Percentiles rank a stretch among this genome's conserved stretches.
These are phyloP conservation scores for Fraxinus angustifolia DNA, from an alignment of 305 asterid genomes.

Conservation along the genomic window DNA sequence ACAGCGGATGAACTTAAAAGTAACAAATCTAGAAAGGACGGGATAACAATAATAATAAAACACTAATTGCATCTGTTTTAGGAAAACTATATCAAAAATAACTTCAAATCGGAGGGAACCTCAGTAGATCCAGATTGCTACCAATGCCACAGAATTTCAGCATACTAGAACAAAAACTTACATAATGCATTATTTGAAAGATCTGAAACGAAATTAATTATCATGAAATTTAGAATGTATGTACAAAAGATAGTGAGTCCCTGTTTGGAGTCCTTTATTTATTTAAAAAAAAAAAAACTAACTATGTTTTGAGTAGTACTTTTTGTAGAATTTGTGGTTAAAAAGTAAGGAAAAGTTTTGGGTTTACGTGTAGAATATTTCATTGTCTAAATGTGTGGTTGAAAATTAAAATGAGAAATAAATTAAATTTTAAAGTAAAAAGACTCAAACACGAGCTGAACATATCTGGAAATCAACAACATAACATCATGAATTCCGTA, in stretches of 20 bases:
- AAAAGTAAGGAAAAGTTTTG: no score
- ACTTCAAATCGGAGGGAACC: background rate
- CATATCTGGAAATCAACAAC: background rate
- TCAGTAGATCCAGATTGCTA: background rate
- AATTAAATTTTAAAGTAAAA: no score
- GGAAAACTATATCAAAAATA: background rate
- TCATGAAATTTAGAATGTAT: background rate
- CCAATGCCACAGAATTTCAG: background rate
- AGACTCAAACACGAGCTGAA: background rate
- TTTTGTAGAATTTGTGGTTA: no score
- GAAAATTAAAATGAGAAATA: no score
- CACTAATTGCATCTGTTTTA: background rate
- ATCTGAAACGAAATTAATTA: background rate
- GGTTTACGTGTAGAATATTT: no score
- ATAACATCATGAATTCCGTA: background rate
- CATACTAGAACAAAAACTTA: background rate
- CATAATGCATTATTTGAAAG: background rate
- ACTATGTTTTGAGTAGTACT: no score
- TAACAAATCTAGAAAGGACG: slow-evolving; percentile 5
- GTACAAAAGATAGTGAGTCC: background rate
- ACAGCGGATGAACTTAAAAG: slow-evolving; percentile 12
- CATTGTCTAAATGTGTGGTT: no score
- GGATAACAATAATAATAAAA: background rate
- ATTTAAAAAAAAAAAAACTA: no score
- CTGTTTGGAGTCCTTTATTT: no score